Conservation (phyloP, 2,329 filamentous ascomycete species). For the Monilinia laxa region DNA sequence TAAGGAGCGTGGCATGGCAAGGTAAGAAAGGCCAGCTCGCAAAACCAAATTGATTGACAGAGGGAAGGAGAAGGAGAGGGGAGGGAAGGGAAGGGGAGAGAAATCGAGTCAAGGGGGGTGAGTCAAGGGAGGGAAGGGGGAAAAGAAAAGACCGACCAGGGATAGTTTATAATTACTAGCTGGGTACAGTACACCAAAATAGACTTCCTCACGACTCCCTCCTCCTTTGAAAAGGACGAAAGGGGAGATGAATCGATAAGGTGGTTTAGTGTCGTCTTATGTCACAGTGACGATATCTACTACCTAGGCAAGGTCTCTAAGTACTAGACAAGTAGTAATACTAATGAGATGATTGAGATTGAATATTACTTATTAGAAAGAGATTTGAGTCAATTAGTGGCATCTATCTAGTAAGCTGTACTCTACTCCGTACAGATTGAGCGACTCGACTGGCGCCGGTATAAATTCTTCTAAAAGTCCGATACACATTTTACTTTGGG, state of each 20-base stretch:
- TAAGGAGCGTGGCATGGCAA: conserved; percentile 13
- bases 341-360: no score
- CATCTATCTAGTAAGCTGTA: background rate
- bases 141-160: background rate
- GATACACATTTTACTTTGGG: background rate
- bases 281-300: no score
- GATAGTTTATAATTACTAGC: background rate
- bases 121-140: background rate
- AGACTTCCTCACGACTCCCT: background rate
- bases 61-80: background rate
- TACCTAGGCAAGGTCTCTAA: no score
- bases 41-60: background rate
- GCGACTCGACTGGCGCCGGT: conserved; percentile 2
- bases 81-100: background rate
- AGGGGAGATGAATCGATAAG: no score
- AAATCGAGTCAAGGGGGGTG: no score
- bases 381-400: conserved; percentile 12
- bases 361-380: background rate
- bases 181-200: background rate
- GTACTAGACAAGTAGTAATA: no score
- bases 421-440: no score
- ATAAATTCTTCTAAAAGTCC: background rate
- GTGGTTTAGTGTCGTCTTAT: no score
- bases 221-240: no score
- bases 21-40: conserved; percentile 4